These are phyloP conservation scores for Poteriospumella lacustris DNA, from an alignment of 108 stramenopile species.

Conservation along the genomic window DNA sequence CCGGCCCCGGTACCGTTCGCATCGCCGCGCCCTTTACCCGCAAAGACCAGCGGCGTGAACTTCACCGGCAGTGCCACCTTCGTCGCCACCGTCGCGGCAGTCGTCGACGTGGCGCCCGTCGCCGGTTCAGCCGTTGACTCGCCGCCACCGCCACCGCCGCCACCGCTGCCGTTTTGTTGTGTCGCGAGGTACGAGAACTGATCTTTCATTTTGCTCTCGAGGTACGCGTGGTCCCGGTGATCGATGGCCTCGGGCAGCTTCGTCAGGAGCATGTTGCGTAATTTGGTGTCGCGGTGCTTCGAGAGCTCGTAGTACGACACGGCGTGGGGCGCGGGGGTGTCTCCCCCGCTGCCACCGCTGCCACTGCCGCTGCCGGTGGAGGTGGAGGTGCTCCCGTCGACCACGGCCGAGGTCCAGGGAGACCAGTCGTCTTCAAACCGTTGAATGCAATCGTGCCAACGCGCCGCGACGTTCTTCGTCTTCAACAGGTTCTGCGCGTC, in stretches of 20 bases:
- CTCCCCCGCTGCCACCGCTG: background rate
- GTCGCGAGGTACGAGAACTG: background rate
- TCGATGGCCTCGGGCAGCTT: background rate
- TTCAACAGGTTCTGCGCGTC: background rate
- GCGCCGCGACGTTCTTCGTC: background rate
- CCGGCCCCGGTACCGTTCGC: too few relatives aligned
- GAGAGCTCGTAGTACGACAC: background rate
- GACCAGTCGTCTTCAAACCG: slow-evolving; percentile 13
- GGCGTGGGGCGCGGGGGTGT: background rate
- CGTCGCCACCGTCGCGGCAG: too few relatives aligned
- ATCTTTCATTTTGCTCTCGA: slow-evolving; percentile 20
- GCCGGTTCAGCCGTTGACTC: too few relatives aligned
- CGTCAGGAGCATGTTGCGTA: background rate
- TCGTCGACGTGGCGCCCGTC: too few relatives aligned
- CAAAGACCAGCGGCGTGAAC: too few relatives aligned
- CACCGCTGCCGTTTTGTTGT: too few relatives aligned
- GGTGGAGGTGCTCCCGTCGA: too few relatives aligned
- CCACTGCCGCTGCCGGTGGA: too few relatives aligned
- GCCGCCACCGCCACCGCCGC: too few relatives aligned
- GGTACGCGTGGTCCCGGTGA: slow-evolving; percentile 1
- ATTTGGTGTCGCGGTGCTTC: slow-evolving; percentile 15
- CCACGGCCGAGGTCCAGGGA: too few relatives aligned
- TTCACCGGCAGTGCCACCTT: too few relatives aligned
- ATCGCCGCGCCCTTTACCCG: too few relatives aligned
- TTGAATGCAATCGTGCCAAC: background rate